Conservation (phyloP, 768 basidiomycete genomes). For the Pulveroboletus sp. region DNA sequence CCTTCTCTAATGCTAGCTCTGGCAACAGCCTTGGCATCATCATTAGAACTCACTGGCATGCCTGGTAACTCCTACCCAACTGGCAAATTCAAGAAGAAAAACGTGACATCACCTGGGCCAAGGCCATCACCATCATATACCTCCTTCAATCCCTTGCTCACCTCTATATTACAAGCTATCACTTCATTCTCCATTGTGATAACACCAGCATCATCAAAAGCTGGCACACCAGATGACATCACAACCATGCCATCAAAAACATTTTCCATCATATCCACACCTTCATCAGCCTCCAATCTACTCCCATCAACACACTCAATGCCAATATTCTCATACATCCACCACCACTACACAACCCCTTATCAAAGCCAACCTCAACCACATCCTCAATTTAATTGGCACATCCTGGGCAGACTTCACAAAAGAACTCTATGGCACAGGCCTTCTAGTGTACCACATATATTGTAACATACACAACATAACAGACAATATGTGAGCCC, state of each 20-base stretch:
- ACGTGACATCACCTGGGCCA: constrained; percentile 17
- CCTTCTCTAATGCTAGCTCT: too few relatives aligned
- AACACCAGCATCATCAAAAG: not conserved
- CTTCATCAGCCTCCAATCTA: not conserved
- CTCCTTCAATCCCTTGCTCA: not conserved
- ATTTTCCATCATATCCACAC: not conserved
- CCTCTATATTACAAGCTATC: not conserved
- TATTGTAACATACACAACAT: too few relatives aligned
- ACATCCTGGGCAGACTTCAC: constrained; percentile 24
- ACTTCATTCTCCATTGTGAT: not conserved
- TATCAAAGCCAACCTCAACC: too few relatives aligned
- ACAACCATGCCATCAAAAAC: not conserved
- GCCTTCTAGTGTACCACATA: constrained; percentile 37
- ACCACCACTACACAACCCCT: too few relatives aligned
- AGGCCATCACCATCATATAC: constrained; percentile 10
- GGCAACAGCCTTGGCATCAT: too few relatives aligned
- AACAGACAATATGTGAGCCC: too few relatives aligned
- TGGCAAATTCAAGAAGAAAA: not conserved
- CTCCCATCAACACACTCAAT: not conserved
- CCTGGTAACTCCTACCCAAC: too few relatives aligned
- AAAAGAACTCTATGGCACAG: constrained; percentile 34
- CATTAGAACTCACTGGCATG: too few relatives aligned
- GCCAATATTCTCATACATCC: too few relatives aligned
- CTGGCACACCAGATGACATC: not conserved
- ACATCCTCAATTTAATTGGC: too few relatives aligned